Conservation (phyloP, 31 red algal genomes). For the Odonthalia washingtoniensis region DNA sequence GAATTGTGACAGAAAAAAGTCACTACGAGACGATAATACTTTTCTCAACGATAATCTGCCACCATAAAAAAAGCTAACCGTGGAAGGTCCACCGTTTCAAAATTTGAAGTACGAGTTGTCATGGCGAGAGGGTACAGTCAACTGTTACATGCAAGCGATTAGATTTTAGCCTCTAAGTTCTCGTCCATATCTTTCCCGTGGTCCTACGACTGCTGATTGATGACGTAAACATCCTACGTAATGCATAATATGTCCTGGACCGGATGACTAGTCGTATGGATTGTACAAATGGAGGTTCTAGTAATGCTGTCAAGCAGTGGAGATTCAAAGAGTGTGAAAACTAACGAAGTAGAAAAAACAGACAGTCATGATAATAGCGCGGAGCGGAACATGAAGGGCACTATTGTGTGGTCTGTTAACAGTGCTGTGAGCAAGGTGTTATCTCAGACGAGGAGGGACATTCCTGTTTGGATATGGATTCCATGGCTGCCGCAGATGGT, state of each 20-base stretch:
- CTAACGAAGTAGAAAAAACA: background rate
- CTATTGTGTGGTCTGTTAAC: background rate
- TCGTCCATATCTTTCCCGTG: slow-evolving; percentile 74
- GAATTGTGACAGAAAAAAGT: slow-evolving; percentile 84
- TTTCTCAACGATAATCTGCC: background rate
- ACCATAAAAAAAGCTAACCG: background rate
- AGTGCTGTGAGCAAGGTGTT: slow-evolving; percentile 54
- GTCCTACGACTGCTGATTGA: slow-evolving; percentile 79
- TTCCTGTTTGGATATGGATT: slow-evolving; percentile 97
- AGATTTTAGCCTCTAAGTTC: slow-evolving; percentile 84
- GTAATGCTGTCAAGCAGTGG: background rate
- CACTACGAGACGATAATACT: background rate
- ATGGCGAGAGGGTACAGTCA: slow-evolving; percentile 84
- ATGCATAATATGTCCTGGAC: background rate
- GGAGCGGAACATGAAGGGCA: background rate
- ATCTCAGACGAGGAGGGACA: slow-evolving; percentile 35
- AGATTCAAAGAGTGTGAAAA: background rate
- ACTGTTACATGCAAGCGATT: slow-evolving; percentile 87
- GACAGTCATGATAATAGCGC: background rate
- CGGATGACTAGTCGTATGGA: background rate
- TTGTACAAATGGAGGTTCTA: background rate
- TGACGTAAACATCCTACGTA: slow-evolving; percentile 56
- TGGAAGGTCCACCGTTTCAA: background rate
- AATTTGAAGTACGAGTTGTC: slow-evolving; percentile 44
- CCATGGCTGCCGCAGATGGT: slow-evolving; percentile 95